Base-by-base conservation (phyloP, 1,139 yeast genomes). In the Nadsonia commutata region DNA sequence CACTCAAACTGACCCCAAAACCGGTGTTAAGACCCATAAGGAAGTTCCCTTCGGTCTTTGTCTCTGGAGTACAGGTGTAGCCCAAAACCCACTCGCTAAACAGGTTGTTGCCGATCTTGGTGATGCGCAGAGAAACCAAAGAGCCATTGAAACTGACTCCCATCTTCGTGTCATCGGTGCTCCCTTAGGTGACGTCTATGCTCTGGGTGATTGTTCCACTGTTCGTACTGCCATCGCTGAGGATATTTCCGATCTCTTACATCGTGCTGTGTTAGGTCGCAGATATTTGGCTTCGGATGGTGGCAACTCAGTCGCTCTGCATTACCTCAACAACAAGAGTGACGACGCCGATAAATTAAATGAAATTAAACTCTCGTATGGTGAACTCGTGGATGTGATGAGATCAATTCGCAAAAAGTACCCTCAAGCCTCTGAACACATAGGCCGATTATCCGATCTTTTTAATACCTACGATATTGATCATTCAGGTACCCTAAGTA, bases 61-160 rank as follows among this genome's bases (percentile, higher is more conserved):
- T 53, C 56, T 77, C 39, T 77, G 83, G 83, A 76, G 82, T 1
- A 77, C 82, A 0, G 83, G 83, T 47, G 79, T 76, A 37, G 73
- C 78, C 3, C 76, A 72, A 51, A 71, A 74, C 43, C 78, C 76
- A 3, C 56, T 77, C 42, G 74, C 80, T 9, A 66, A 68, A 52
- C 65, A 65, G 36, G 63, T 76, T 37, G 74, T 69, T 40, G 55
- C 62, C 20, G 56, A 63, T 11, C 59, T 76, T 38, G 62, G 65
- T 3, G 57, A 65, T 8, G 54, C 59, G 36, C 82, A 77, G 58
- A 65, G 60, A 49, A 77, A 77, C 56, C 66, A 64, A 50, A 71
- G 77, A 49, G 81, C 83, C 20, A 69, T 78, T 46, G 81, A 77
- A 55, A 76, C 82, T 0, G 83, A 77, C 55, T 63, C 78, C n/a